These are phyloP conservation scores for Penicillium dipodomyicola DNA, from an alignment of 495 filamentous ascomycete genomes.

Conservation along the genomic window DNA sequence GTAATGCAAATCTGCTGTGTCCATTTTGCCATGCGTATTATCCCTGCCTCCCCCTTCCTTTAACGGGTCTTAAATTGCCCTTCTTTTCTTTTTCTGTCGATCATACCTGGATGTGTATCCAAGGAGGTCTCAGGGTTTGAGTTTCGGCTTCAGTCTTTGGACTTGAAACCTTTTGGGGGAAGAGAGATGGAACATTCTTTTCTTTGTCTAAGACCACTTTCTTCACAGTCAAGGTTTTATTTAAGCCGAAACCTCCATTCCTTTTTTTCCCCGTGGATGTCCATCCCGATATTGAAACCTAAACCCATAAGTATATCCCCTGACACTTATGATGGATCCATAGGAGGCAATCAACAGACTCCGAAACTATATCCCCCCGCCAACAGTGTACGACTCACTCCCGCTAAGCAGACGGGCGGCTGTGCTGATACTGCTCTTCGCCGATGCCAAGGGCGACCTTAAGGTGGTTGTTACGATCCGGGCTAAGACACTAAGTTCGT, in stretches of 20 bases:
- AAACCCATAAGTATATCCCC: neutral
- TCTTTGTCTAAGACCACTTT: neutral
- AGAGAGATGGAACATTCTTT: constrained; percentile 13
- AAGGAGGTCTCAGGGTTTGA: neutral
- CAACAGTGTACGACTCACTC: constrained; percentile 59
- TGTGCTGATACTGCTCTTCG: constrained; percentile 81
- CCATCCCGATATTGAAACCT: constrained; percentile 11
- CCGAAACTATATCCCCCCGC: constrained; percentile 63
- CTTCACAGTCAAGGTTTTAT: neutral
- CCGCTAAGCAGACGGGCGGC: constrained; percentile 74
- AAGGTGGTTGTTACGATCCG: constrained; percentile 85
- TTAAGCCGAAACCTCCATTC: neutral
- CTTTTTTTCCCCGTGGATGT: constrained; percentile 2
- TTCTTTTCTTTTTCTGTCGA: constrained; percentile 1
- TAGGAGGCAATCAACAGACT: constrained; percentile 77
- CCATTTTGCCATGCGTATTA: constrained; percentile 12
- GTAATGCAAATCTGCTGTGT: constrained; percentile 8
- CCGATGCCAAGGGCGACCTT: constrained; percentile 72
- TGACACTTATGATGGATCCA: constrained; percentile 11
- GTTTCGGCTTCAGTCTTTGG: constrained; percentile 13
- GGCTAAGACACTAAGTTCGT: constrained; percentile 66
- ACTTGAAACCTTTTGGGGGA: neutral
- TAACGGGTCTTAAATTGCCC: constrained; percentile 5
- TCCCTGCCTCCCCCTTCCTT: neutral
- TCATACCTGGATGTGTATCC: neutral